Evolutionary conservation across 2,329 filamentous ascomycete genomes (phyloP).

Genomic region (Pseudogymnoascus destructans): DNA sequence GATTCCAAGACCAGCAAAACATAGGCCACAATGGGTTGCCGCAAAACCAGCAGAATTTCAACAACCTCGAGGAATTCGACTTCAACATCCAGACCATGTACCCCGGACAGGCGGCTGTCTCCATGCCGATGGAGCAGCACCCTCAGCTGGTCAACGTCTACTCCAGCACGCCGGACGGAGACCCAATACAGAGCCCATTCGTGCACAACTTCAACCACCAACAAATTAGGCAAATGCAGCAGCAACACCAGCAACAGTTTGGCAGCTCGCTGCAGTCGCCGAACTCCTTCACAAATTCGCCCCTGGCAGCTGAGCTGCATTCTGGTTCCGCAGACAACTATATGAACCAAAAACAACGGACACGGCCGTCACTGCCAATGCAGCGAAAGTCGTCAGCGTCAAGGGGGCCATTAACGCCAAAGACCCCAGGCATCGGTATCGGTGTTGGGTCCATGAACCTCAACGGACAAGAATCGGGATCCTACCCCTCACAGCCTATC

Average conservation of each 20-base stretch:
- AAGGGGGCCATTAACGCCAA: slow-evolving; percentile 72
- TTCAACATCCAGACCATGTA: slow-evolving; percentile 47
- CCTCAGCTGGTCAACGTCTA: slow-evolving; percentile 60
- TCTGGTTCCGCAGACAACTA: slow-evolving; percentile 36
- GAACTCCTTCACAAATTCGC: slow-evolving; percentile 37
- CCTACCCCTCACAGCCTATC: slow-evolving; percentile 67
- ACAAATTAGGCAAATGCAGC: slow-evolving; percentile 59
- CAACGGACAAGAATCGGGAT: slow-evolving; percentile 52
- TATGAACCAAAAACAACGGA: slow-evolving; percentile 43
- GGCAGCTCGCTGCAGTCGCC: slow-evolving; percentile 41
- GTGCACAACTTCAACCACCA: slow-evolving; percentile 63
- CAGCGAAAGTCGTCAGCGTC: slow-evolving; percentile 62
- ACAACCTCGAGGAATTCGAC: slow-evolving; percentile 39
- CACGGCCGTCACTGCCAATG: slow-evolving; percentile 48
- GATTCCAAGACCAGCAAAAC: slow-evolving; percentile 24
- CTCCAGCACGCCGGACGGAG: slow-evolving; percentile 83
- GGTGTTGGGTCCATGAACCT: slow-evolving; percentile 53
- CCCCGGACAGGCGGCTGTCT: slow-evolving; percentile 42
- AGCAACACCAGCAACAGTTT: slow-evolving; percentile 39
- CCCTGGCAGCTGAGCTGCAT: slow-evolving; percentile 37
- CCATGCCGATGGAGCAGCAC: slow-evolving; percentile 49
- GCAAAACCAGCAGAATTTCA: slow-evolving; percentile 43
- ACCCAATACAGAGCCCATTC: slow-evolving; percentile 85
- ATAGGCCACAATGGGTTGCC: slow-evolving; percentile 35
- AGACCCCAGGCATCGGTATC: slow-evolving; percentile 58